Conservation (phyloP, 345 rosid genomes). For the Pseudoturritis turrita region DNA sequence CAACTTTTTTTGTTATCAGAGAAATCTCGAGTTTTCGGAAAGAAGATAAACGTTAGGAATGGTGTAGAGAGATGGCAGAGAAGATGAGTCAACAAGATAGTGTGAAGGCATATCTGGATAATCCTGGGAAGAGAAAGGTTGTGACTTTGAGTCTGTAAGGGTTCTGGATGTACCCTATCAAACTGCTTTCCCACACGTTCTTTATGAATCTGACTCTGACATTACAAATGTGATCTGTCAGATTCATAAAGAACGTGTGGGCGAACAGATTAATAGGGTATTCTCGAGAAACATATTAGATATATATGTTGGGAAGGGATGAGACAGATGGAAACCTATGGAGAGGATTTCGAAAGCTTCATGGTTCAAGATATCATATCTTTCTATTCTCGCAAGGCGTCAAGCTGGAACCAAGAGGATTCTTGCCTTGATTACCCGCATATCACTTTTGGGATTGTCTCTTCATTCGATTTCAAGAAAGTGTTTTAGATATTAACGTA, state of each 20-base stretch:
- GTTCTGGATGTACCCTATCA: too few relatives aligned
- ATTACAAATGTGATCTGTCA: too few relatives aligned
- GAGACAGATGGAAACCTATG: constrained; percentile 45
- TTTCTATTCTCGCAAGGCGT: constrained; percentile 66
- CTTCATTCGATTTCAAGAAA: neutral
- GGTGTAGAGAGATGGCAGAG: neutral
- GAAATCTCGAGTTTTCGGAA: neutral
- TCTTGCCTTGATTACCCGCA: constrained; percentile 66
- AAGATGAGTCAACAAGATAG: too few relatives aligned
- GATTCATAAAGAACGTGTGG: constrained; percentile 77
- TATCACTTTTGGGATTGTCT: neutral
- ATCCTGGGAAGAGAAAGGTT: too few relatives aligned
- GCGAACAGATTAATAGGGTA: constrained; percentile 61
- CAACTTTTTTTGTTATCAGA: neutral
- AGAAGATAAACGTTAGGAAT: neutral
- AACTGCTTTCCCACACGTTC: too few relatives aligned
- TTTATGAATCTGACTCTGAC: too few relatives aligned
- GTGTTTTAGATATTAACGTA: neutral
- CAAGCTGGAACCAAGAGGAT: constrained; percentile 58
- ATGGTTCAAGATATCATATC: constrained; percentile 55
- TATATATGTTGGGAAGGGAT: constrained; percentile 65
- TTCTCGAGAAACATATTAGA: constrained; percentile 58
- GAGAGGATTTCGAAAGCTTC: too few relatives aligned
- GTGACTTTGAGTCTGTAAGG: too few relatives aligned
- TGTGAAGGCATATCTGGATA: too few relatives aligned